Evolutionary conservation across 2,329 filamentous ascomycete genomes (phyloP), one percentile per base, ranked within the genome.

Genomic region (Escovopsis sp.): DNA sequence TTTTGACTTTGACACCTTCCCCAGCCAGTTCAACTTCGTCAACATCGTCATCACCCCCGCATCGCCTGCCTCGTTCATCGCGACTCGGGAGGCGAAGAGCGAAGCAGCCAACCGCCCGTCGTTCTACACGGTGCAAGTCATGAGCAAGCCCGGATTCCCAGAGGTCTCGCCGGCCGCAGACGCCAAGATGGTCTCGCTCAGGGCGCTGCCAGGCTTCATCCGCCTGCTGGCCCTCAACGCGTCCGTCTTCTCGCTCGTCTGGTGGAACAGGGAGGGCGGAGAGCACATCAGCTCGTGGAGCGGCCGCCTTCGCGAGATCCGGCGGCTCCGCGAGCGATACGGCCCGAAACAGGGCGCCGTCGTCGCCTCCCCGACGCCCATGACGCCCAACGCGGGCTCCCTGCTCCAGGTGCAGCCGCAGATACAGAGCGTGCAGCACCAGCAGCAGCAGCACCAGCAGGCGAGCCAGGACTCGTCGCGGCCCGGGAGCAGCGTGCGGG

Each of bases 41-140:
- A 87, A 95, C 57, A 96, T 98, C 53, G 82, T 96, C 51, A 89
- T 98, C 54, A 85, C 84, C 2, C 91, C 91, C 0, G 84, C 88
- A 47, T 88, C 86, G 5, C 73, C 80, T 34, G 78, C 79, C 3
- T 82, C 81, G 2, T 89, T 88, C 54, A 71, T 85, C 32, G 78
- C 82, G 39, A 75, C 72, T 6, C 66, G 78, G 14, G 63, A 71
- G 40, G 50, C 51, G 4, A 56, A 57, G 49, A 55, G 52, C 50
- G 54, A 58, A 42, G 55, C 53, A 30, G 58, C 60, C 30, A 54
- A 62, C 7, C 56, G 53, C 53, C 62, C 65, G 44, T 68, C 61
- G 2, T 96, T 89, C 60, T 96, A 93, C 66, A 81, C 81, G 52
- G 88, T 98, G 11, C 83, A 89, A 51, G 81, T 94, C 39, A 77